Evolutionary conservation across 2,329 filamentous ascomycete genomes (phyloP), one percentile per base, ranked within the genome.

Genomic region (Colletotrichum sp.): DNA sequence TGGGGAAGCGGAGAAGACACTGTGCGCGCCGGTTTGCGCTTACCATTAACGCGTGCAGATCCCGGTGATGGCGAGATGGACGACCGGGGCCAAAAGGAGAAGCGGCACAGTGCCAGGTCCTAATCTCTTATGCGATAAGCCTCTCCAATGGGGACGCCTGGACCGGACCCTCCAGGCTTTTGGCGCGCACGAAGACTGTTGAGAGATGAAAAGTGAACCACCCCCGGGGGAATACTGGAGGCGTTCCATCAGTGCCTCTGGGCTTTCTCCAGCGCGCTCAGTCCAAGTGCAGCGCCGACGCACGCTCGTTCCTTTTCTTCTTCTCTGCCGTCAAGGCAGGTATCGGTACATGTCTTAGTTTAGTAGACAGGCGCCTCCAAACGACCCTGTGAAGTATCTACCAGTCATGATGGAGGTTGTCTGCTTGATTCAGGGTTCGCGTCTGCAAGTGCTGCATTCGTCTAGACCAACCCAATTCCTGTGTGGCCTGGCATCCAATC

Each of bases 141-240:
- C 71, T 76, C 74, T 72, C 73, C 73, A 72, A 75, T 75, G 63
- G 64, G 73, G 69, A 60, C 55, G 39, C 69, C 68, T 75, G 44
- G 73, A 64, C 69, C 55, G 26, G 73, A 68, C 73, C 72, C 62
- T 75, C 73, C 73, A 63, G 63, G 57, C 62, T 64, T 63, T 59
- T 55, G 72, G 69, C 36, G 72, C 62, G 52, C 39, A 60, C 68
- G 52, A 63, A 67, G 68, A 63, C 68, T 75, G 72, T 70, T 71
- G 48, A 44, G 62, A 71, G 55, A 62, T 62, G 30, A 30, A 67
- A 52, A 52, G 10, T 52, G 44, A 52, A 22, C 44, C n/a, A n/a
- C 44, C 44, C 44, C 44, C n/a, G 44, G 44, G 44, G 44, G 44
- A 52, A 52, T 52, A 52, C 44, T 52, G 44, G 44, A 52, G 44